phyloP scores from a whole-genome alignment of 1,139 yeast species.

The Taphrina communis region DNA sequence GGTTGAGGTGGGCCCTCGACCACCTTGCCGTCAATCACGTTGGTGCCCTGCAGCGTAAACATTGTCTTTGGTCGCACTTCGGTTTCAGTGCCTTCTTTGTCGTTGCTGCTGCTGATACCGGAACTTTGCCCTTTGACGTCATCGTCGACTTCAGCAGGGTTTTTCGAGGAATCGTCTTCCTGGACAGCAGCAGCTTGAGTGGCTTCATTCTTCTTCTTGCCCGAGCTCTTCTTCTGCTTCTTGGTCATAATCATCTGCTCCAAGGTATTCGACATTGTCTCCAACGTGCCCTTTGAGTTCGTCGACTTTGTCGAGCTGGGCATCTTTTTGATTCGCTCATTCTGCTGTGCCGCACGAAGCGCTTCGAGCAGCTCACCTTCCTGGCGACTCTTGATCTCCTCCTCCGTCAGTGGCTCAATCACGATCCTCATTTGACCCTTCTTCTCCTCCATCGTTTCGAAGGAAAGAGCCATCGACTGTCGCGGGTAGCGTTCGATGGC shows the following conservation, averaged over 20 bases:
- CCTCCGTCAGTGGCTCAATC: constrained; percentile 38
- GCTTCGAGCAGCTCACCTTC: constrained; percentile 32
- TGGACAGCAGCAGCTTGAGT: background rate
- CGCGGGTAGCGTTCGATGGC: constrained; percentile 51
- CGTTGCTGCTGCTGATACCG: background rate
- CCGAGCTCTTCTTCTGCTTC: background rate
- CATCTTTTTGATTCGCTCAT: constrained; percentile 31
- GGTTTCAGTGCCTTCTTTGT: background rate
- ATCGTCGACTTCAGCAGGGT: background rate
- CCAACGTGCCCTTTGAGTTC: constrained; percentile 31
- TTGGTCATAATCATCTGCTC: constrained; percentile 25
- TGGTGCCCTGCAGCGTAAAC: constrained; percentile 26
- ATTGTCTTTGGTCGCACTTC: constrained; percentile 14
- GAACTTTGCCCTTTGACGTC: too few species aligned
- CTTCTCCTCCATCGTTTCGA: constrained; percentile 28
- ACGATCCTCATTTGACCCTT: constrained; percentile 30
- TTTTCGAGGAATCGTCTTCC: background rate
- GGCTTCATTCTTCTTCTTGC: background rate
- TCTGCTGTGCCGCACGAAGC: constrained; percentile 30
- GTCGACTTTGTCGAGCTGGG: constrained; percentile 3
- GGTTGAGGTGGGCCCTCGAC: constrained; percentile 35
- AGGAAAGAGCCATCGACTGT: constrained; percentile 38
- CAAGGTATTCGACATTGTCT: constrained; percentile 33
- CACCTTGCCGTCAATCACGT: constrained; percentile 22
- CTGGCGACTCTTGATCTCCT: constrained; percentile 26